These are phyloP conservation scores for Teunomyces funiuensis DNA, from an alignment of 805 yeast genomes.

Conservation along the genomic window DNA sequence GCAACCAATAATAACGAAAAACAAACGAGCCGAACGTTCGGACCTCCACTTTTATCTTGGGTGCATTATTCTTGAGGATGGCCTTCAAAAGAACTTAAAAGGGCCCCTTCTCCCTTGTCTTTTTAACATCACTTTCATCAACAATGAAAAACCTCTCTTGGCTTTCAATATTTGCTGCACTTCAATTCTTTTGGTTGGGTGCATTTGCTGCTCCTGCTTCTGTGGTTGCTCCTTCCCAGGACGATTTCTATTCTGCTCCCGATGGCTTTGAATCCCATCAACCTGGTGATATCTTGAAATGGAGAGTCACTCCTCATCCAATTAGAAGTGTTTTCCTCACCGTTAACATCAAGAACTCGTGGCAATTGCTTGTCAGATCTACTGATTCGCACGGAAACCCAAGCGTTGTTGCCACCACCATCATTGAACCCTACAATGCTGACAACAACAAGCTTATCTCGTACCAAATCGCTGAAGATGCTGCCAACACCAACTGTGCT, in stretches of 20 bases:
- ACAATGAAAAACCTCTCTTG: slow-evolving; percentile 1
- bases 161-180: neutral
- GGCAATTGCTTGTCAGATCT: slow-evolving; percentile 15
- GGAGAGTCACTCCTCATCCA: slow-evolving; percentile 11
- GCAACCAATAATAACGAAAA: too few relatives aligned
- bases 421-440: slow-evolving; percentile 30
- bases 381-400: slow-evolving; percentile 26
- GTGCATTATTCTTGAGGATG: too few relatives aligned
- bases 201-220: neutral
- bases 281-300: slow-evolving; percentile 14
- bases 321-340: slow-evolving; percentile 12
- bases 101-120: too few relatives aligned
- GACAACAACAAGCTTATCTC: slow-evolving; percentile 25
- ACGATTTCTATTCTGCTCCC: slow-evolving; percentile 16
- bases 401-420: slow-evolving; percentile 24
- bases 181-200: slow-evolving; percentile 1
- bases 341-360: slow-evolving; percentile 12
- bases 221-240: slow-evolving; percentile 9
- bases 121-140: neutral
- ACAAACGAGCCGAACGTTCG: too few relatives aligned
- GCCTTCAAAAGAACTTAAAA: too few relatives aligned
- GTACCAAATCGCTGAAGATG: slow-evolving; percentile 31
- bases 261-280: slow-evolving; percentile 13
- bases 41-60: too few relatives aligned
- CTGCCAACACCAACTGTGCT: slow-evolving; percentile 26